Evolutionary conservation across 164 flowering plant species (phyloP).

Genomic region (Annona cherimola): DNA sequence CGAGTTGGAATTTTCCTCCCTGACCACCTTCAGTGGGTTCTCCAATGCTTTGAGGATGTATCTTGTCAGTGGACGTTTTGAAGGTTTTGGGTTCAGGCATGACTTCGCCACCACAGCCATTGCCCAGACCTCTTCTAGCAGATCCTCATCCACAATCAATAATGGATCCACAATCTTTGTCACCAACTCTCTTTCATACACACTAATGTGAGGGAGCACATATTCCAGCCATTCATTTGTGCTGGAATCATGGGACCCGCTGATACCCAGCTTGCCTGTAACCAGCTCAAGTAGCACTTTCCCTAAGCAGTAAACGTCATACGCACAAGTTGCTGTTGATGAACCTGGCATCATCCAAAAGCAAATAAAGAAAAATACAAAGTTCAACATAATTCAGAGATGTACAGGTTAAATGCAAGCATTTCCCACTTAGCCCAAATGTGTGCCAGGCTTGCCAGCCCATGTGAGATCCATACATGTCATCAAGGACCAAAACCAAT

Average conservation of each 20-base stretch:
- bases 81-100: constrained; percentile 80
- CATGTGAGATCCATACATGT: neutral
- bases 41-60: constrained; percentile 81
- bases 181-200: constrained; percentile 65
- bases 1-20: constrained; percentile 63
- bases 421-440: neutral
- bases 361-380: neutral
- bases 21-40: constrained; percentile 77
- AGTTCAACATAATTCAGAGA: neutral
- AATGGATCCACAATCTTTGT: constrained; percentile 72
- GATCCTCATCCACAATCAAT: constrained; percentile 68
- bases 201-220: constrained; percentile 53
- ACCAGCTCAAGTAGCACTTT: constrained; percentile 83
- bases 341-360: constrained; percentile 38
- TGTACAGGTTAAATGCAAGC: neutral
- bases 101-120: constrained; percentile 83
- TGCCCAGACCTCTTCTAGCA: constrained; percentile 95
- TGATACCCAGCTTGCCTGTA: constrained; percentile 77
- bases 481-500: too few species aligned
- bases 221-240: constrained; percentile 64
- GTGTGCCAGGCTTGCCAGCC: neutral
- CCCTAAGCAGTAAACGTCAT: constrained; percentile 84
- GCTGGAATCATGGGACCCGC: constrained; percentile 43
- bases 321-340: constrained; percentile 57
- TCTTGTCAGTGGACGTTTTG: constrained; percentile 66